Conservation (phyloP, 1,284 basidiomycete species). For the Serendipita sp. region DNA sequence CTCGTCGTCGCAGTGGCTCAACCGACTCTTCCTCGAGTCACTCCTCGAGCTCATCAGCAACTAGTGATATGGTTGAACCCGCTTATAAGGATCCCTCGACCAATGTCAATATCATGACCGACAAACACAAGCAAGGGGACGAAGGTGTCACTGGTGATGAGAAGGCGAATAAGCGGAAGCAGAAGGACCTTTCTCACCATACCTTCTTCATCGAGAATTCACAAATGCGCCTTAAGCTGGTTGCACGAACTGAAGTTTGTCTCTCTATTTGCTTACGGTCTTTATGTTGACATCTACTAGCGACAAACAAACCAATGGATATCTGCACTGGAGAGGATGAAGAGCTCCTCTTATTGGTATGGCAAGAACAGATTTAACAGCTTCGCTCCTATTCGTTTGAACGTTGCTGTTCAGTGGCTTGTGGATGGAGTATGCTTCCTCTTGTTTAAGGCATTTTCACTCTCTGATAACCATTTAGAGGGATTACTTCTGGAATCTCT, state of each 20-base stretch:
- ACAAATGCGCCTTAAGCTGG: slow-evolving; percentile 78
- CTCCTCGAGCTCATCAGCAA: neutral
- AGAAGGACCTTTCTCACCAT: slow-evolving; percentile 65
- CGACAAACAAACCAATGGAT: slow-evolving; percentile 98
- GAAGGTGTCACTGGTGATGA: slow-evolving; percentile 20
- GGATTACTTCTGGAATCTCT: slow-evolving; percentile 97
- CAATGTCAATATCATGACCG: slow-evolving; percentile 1
- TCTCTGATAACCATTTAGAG: slow-evolving; percentile 33
- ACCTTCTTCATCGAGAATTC: slow-evolving; percentile 91
- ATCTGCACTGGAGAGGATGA: slow-evolving; percentile 76
- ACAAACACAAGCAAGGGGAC: slow-evolving; percentile 1
- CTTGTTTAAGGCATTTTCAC: neutral
- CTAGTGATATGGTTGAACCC: neutral
- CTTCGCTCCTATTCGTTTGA: slow-evolving; percentile 85
- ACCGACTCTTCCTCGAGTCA: neutral
- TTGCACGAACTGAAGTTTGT: slow-evolving; percentile 73
- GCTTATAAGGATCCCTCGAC: neutral
- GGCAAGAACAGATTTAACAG: slow-evolving; percentile 81
- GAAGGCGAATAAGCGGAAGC: slow-evolving; percentile 30
- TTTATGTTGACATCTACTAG: slow-evolving; percentile 24
- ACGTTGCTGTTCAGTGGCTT: slow-evolving; percentile 94
- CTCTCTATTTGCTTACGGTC: neutral
- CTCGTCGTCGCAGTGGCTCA: slow-evolving; percentile 1
- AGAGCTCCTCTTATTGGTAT: slow-evolving; percentile 66
- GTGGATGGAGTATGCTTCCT: slow-evolving; percentile 74